Evolutionary conservation across 2,329 filamentous ascomycete genomes (phyloP).

Genomic region (Trichoderma oligosporum): DNA sequence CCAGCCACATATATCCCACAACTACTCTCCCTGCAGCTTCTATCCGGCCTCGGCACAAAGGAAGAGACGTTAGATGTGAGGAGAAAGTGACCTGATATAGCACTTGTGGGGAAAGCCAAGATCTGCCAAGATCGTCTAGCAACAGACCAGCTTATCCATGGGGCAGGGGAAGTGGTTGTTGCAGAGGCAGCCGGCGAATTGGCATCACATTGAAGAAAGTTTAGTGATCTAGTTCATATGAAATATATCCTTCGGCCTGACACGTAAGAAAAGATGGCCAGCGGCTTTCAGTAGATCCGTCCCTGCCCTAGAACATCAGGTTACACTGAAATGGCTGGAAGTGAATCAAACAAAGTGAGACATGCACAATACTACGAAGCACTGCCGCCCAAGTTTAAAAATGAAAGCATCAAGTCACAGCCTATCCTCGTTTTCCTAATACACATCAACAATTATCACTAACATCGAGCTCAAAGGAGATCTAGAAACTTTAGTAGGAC

Average conservation of each 20-base stretch:
- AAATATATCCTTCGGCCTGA: neutral
- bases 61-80: neutral
- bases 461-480: too few relatives aligned
- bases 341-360: constrained; percentile 1
- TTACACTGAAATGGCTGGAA: neutral
- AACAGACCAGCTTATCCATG: too few relatives aligned
- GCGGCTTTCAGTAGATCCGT: neutral
- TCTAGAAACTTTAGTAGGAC: too few relatives aligned
- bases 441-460: too few relatives aligned
- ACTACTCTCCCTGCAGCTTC: constrained; percentile 8
- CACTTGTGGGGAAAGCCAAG: neutral
- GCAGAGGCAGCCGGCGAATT: too few relatives aligned
- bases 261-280: neutral
- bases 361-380: neutral
- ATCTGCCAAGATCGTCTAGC: too few relatives aligned
- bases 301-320: neutral
- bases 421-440: too few relatives aligned
- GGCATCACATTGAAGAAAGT: too few relatives aligned
- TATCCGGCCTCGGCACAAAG: constrained; percentile 27
- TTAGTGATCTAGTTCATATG: neutral
- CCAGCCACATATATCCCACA: neutral
- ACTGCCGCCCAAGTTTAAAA: neutral
- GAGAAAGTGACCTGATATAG: neutral
- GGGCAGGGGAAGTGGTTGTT: too few relatives aligned
- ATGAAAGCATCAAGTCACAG: neutral